Conservation (phyloP, 176 grass and related monocot species). For the Eragrostis curvula region DNA sequence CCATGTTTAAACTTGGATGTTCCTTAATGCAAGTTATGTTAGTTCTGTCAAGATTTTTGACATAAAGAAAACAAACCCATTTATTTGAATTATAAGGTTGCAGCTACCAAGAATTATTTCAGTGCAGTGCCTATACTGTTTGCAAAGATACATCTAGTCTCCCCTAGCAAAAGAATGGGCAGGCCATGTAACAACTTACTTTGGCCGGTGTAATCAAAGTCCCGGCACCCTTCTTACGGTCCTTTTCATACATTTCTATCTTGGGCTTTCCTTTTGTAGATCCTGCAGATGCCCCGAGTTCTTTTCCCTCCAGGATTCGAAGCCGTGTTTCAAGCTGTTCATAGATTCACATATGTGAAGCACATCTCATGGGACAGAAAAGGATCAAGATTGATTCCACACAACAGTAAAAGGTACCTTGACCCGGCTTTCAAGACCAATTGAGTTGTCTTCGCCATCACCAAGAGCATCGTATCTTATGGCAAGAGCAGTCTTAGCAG, state of each 20-base stretch:
- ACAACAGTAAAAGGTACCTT: slow-evolving; percentile 60
- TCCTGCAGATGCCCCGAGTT: slow-evolving; percentile 68
- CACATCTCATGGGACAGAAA: neutral
- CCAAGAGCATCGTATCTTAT: slow-evolving; percentile 87
- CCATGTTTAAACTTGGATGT: neutral
- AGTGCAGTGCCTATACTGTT: neutral
- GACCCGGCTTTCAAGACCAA: slow-evolving; percentile 70
- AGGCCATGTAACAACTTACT: slow-evolving; percentile 44
- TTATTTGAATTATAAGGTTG: neutral
- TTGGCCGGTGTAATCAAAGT: slow-evolving; percentile 73
- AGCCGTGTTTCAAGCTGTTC: slow-evolving; percentile 77
- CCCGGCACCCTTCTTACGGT: slow-evolving; percentile 78
- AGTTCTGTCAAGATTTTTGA: neutral
- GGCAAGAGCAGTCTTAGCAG: slow-evolving; percentile 77
- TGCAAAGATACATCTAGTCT: slow-evolving; percentile 2
- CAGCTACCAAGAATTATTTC: neutral
- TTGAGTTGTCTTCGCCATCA: slow-evolving; percentile 73
- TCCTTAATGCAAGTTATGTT: neutral
- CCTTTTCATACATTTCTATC: slow-evolving; percentile 87
- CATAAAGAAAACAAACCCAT: neutral
- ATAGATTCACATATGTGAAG: slow-evolving; percentile 11
- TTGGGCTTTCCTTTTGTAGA: slow-evolving; percentile 89
- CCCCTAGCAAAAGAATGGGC: neutral
- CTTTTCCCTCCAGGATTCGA: slow-evolving; percentile 69
- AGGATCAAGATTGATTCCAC: neutral